These are phyloP conservation scores for Syzygium aromaticum DNA, from an alignment of 345 rosid species.

Conservation along the genomic window DNA sequence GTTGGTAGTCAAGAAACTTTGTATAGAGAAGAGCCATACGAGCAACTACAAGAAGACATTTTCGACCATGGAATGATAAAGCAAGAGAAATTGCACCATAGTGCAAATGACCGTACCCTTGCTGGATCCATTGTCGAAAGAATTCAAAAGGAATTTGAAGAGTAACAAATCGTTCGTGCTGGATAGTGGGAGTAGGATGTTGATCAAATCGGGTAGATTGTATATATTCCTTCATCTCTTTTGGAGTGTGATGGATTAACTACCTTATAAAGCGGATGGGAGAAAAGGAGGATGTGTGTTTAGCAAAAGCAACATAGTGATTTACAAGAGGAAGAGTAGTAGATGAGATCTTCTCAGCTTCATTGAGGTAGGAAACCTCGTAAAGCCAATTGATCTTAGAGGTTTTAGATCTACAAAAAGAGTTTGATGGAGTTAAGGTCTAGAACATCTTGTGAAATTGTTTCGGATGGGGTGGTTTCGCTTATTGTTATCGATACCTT, in stretches of 20 bases:
- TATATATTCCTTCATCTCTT: not conserved
- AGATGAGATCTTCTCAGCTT: not conserved
- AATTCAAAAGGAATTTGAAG: not conserved
- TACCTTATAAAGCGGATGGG: not conserved
- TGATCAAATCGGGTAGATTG: not conserved
- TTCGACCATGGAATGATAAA: not conserved
- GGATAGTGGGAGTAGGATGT: not conserved
- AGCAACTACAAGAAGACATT: not conserved
- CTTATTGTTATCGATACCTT: too few species aligned
- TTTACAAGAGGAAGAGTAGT: not conserved
- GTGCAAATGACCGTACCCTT: slow-evolving; percentile 1
- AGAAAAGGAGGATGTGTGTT: not conserved
- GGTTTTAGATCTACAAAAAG: too few species aligned
- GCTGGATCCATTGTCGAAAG: not conserved
- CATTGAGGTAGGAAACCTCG: not conserved
- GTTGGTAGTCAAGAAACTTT: not conserved
- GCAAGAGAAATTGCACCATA: not conserved
- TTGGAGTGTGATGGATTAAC: not conserved
- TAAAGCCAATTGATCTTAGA: not conserved
- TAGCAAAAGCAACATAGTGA: not conserved
- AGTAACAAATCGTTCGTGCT: not conserved
- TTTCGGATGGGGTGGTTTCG: too few species aligned
- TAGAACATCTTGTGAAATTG: too few species aligned
- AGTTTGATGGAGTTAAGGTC: too few species aligned
- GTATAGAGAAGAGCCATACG: not conserved